A percentile compares a stretch with the other conserved stretches of the same genome.
phyloP scores from a whole-genome alignment of 2,329 filamentous ascomycete species.

The Colletotrichum navitas region DNA sequence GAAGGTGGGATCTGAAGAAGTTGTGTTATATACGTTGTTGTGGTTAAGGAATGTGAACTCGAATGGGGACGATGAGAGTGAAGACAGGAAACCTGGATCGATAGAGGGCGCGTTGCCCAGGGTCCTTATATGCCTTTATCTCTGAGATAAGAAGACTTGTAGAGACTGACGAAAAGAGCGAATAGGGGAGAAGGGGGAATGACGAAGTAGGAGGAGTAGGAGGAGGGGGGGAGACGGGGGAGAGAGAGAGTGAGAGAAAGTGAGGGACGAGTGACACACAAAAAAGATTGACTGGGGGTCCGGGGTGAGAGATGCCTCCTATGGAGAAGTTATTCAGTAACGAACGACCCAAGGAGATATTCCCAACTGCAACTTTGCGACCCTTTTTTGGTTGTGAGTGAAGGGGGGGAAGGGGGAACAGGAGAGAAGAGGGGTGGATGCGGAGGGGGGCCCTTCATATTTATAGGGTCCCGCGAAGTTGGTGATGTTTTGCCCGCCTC shows the following conservation, averaged over 20 bases:
- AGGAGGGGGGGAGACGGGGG: slow-evolving; percentile 43
- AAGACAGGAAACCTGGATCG: slow-evolving; percentile 54
- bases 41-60: slow-evolving; percentile 41
- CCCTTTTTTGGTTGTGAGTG: slow-evolving; percentile 65
- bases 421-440: slow-evolving; percentile 45
- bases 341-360: slow-evolving; percentile 65
- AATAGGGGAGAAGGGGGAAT: slow-evolving; percentile 37
- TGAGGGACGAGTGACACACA: slow-evolving; percentile 55
- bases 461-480: slow-evolving; percentile 50
- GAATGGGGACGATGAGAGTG: slow-evolving; percentile 45
- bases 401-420: slow-evolving; percentile 62
- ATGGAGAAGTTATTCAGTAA: slow-evolving; percentile 51
- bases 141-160: slow-evolving; percentile 46
- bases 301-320: slow-evolving; percentile 65
- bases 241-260: slow-evolving; percentile 49
- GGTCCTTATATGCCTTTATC: slow-evolving; percentile 38
- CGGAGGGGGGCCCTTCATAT: slow-evolving; percentile 48
- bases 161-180: slow-evolving; percentile 69
- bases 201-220: slow-evolving; percentile 49
- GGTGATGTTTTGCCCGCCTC: slow-evolving; percentile 36
- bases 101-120: slow-evolving; percentile 36
- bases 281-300: slow-evolving; percentile 64
- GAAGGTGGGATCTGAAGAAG: slow-evolving; percentile 32
- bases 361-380: slow-evolving; percentile 68
- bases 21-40: slow-evolving; percentile 21